A percentile compares a stretch with the other conserved stretches of the same genome.
These are phyloP conservation scores for Fusarium albosuccineum DNA, from an alignment of 2,329 filamentous ascomycete species.

Conservation along the genomic window DNA sequence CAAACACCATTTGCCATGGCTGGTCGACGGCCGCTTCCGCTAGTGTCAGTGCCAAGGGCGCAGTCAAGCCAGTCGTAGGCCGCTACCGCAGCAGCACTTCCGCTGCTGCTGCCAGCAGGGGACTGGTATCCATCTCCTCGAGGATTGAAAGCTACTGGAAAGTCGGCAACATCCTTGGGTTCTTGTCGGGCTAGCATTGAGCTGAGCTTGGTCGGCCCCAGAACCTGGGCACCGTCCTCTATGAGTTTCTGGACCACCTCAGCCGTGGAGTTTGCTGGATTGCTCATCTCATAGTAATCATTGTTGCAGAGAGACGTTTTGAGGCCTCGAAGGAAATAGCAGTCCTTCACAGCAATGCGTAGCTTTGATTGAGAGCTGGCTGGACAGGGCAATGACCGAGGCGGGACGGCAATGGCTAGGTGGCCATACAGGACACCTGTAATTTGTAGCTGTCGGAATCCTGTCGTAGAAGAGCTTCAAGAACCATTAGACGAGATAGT, in stretches of 20 bases:
- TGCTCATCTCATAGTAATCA: neutral
- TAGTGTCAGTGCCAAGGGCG: neutral
- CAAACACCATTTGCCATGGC: neutral
- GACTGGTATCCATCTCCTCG: neutral
- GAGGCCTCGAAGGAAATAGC: neutral
- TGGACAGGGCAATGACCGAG: too few relatives aligned
- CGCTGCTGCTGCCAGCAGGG: neutral
- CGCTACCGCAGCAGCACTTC: neutral
- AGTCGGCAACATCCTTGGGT: too few relatives aligned
- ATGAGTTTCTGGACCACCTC: neutral
- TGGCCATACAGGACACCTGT: too few relatives aligned
- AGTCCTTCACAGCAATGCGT: neutral
- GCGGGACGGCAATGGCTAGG: too few relatives aligned
- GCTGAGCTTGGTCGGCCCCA: neutral
- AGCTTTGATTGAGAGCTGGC: too few relatives aligned
- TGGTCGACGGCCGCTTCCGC: neutral
- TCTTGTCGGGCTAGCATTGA: neutral
- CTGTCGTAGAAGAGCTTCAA: too few relatives aligned
- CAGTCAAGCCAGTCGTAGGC: neutral
- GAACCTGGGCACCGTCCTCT: fast-evolving
- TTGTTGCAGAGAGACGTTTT: neutral
- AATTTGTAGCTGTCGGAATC: too few relatives aligned
- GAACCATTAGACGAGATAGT: too few relatives aligned
- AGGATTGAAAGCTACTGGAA: neutral
- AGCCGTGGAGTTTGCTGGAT: neutral